Evolutionary conservation across 257 asterid genomes (phyloP).

Genomic region (Handroanthus guayacan): DNA sequence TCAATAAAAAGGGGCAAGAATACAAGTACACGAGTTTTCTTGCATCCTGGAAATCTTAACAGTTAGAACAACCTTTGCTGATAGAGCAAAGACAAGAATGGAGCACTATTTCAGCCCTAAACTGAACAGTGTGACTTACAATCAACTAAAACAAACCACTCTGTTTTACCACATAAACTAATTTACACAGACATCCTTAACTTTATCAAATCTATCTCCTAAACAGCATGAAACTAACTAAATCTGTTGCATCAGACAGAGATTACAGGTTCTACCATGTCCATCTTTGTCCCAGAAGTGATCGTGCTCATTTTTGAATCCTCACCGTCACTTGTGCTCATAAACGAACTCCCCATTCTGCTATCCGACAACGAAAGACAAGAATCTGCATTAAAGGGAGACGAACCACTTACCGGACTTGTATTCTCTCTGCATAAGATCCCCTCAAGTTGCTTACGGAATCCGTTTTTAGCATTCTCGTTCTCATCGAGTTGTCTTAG

Average conservation of each 20-base stretch:
- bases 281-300: constrained; percentile 31
- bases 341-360: constrained; percentile 55
- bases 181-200: constrained; percentile 49
- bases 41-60: constrained; percentile 34
- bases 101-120: constrained; percentile 69
- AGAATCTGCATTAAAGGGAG: constrained; percentile 56
- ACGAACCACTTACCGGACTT: constrained; percentile 50
- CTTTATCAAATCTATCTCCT: constrained; percentile 24
- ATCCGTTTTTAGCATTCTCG: constrained; percentile 78
- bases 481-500: constrained; percentile 73
- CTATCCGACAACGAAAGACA: constrained; percentile 51
- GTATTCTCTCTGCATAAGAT: constrained; percentile 57
- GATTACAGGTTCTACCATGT: constrained; percentile 38
- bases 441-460: constrained; percentile 79
- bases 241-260: constrained; percentile 23
- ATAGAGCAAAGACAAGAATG: constrained; percentile 47
- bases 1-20: constrained; percentile 25
- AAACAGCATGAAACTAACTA: constrained; percentile 28
- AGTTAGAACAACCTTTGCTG: constrained; percentile 45
- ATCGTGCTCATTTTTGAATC: constrained; percentile 52
- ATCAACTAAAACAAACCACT: constrained; percentile 47
- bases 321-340: constrained; percentile 71
- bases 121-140: constrained; percentile 61
- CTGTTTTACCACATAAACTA: constrained; percentile 36
- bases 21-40: constrained; percentile 30